Base-by-base conservation (phyloP, 2,329 filamentous ascomycete genomes). In the Alternaria incomplexa region DNA sequence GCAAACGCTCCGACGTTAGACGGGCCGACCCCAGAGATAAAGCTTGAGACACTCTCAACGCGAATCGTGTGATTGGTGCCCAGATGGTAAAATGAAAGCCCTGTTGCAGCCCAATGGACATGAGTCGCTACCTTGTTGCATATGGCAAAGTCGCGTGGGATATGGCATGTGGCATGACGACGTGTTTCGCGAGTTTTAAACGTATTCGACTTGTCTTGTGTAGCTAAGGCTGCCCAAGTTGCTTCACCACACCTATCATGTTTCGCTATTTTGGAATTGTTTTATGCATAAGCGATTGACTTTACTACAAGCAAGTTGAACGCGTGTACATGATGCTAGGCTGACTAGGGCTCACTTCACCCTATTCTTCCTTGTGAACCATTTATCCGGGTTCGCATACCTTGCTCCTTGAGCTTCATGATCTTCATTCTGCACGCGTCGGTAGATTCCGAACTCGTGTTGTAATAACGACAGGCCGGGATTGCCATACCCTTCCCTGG, bases 11-110 rank as follows among this genome's bases (percentile, higher is more conserved):
- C 56, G 60, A 55, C 60, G 50, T 44, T 55, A 58, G 48, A 62
- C 60, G 60, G 60, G 60, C 60, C 60, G 60, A 62, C 56, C 60
- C 56, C 60, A 62, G 60, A 59, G 56, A 62, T 59, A 40, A 59
- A 59, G 56, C 60, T 53, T 54, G 50, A 59, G 60, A 48, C 43
- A 50, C 25, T 54, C 45, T 59, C 30, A 45, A 45, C 60, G 44
- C 58, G 50, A 59, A 62, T 58, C 50, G 60, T 59, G 44, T 52
- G 51, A 62, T 51, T 50, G 56, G 60, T 62, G 56, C 56, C 59
- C 48, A 58, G 54, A 44, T 51, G 20, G 32, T 52, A 44, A 40
- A 40, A 36, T 59, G 50, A 59, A 28, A 62, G 60, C 56, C 56
- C 50, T 62, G 60, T 62, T 59, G 60, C 53, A 53, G 60, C 60